Conservation (phyloP, 148 eudicot species). For the Dianthus caryophyllus region DNA sequence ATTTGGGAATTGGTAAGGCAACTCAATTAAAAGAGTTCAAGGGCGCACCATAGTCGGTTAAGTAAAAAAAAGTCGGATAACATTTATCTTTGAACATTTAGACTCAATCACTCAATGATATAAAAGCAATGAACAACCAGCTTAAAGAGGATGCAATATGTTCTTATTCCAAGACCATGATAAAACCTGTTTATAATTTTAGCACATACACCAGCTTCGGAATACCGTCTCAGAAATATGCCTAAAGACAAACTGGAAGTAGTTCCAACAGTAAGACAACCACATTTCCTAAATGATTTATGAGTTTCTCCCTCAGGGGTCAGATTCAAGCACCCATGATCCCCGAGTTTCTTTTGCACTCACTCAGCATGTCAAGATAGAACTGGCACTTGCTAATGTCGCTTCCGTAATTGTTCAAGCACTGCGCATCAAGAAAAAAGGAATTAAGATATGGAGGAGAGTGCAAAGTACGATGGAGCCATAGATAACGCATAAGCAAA, state of each 20-base stretch:
- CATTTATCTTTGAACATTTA: too few relatives aligned
- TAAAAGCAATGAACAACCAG: too few relatives aligned
- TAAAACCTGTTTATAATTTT: slow-evolving; percentile 1
- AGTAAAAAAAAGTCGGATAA: too few relatives aligned
- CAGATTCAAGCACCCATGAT: slow-evolving; percentile 36
- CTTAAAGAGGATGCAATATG: background rate
- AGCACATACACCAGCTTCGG: background rate
- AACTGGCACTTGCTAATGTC: slow-evolving; percentile 90
- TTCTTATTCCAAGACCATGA: slow-evolving; percentile 9
- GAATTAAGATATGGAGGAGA: background rate
- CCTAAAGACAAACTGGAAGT: background rate
- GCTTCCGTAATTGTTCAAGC: slow-evolving; percentile 51
- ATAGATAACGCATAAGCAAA: background rate
- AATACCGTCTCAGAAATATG: background rate
- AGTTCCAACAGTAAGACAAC: slow-evolving; percentile 3
- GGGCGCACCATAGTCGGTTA: too few relatives aligned
- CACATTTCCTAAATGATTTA: slow-evolving; percentile 11
- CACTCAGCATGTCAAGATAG: slow-evolving; percentile 85
- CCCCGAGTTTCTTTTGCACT: slow-evolving; percentile 69
- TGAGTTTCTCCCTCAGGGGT: background rate
- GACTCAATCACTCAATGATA: too few relatives aligned
- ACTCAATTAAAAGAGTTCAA: too few relatives aligned
- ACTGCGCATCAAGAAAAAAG: slow-evolving; percentile 7
- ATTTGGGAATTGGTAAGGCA: too few relatives aligned
- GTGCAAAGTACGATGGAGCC: background rate